phyloP scores from a whole-genome alignment of 1,139 yeast species.

The Debaryomycetaceae sp. region DNA sequence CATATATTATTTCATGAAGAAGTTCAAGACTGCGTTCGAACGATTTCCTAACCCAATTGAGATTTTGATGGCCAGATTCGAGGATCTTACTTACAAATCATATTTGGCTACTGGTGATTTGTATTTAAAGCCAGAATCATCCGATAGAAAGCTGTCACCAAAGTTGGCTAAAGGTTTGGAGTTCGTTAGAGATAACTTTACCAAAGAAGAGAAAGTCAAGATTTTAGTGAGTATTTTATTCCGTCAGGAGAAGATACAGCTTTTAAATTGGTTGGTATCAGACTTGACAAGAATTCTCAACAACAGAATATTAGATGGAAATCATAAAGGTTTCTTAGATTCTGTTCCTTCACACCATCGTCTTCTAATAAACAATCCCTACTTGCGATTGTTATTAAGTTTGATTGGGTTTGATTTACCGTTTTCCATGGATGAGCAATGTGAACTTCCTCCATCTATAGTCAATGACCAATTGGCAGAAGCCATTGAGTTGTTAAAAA shows the following conservation, averaged over 20 bases:
- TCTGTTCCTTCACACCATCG: conserved; percentile 19
- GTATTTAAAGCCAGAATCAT: conserved; percentile 18
- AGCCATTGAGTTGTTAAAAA: conserved; percentile 23
- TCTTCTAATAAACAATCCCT: conserved; percentile 33
- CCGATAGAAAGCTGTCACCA: conserved; percentile 16
- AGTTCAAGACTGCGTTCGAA: conserved; percentile 48
- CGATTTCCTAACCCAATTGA: conserved; percentile 65
- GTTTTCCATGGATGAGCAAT: conserved; percentile 30
- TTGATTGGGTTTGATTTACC: conserved; percentile 39
- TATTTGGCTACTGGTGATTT: conserved; percentile 54
- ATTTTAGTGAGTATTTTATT: conserved; percentile 50
- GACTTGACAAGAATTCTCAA: conserved; percentile 33
- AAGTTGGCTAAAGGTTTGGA: conserved; percentile 36
- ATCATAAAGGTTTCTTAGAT: conserved; percentile 12
- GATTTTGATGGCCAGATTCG: conserved; percentile 61
- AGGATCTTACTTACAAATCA: conserved; percentile 35
- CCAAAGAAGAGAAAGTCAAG: conserved; percentile 35
- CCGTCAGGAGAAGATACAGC: conserved; percentile 39
- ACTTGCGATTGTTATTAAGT: conserved; percentile 30
- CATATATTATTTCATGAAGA: conserved; percentile 63
- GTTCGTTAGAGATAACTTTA: conserved; percentile 29
- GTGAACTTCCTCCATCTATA: conserved; percentile 21
- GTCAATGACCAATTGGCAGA: conserved; percentile 19
- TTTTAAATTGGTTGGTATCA: conserved; percentile 42
- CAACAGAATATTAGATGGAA: conserved; percentile 16